Percentiles rank a stretch among this genome's conserved stretches.
Evolutionary conservation across 192 early-diverging fungal species (phyloP).

Genomic region (Podila epicladia): DNA sequence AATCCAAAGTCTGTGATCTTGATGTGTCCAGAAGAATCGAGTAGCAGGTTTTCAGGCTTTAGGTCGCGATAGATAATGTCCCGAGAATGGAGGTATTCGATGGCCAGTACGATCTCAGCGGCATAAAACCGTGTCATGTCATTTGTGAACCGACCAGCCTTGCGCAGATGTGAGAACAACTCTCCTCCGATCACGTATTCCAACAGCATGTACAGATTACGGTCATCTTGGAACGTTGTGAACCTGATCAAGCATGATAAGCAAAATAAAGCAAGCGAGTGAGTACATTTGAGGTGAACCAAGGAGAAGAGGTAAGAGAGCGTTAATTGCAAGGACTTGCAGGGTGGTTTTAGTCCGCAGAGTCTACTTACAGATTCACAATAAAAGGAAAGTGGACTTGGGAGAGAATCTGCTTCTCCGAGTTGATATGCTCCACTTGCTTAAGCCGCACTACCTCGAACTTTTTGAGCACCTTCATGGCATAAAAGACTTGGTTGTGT

Average conservation of each 20-base stretch:
- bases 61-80: constrained; percentile 90
- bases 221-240: constrained; percentile 96
- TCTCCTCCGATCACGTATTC: constrained; percentile 98
- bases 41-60: constrained; percentile 95
- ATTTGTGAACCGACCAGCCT: constrained; percentile 88
- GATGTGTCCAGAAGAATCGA: constrained; percentile 95
- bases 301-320: background rate
- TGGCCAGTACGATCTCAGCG: constrained; percentile 88
- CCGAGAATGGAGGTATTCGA: constrained; percentile 93
- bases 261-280: background rate
- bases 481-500: constrained; percentile 74
- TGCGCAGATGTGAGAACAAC: constrained; percentile 94
- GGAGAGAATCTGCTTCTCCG: constrained; percentile 81
- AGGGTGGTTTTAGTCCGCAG: too few species aligned
- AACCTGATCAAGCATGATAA: constrained; percentile 61
- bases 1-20: constrained; percentile 94
- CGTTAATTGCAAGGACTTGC: background rate
- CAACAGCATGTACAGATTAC: constrained; percentile 93
- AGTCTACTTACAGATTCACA: constrained; percentile 71
- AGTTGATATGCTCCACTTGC: constrained; percentile 89
- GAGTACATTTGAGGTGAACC: background rate
- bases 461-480: constrained; percentile 90
- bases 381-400: constrained; percentile 82
- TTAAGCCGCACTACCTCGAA: constrained; percentile 83
- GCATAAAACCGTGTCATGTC: constrained; percentile 93